Percentiles rank a stretch among this genome's conserved stretches.
Evolutionary conservation across 2,329 filamentous ascomycete genomes (phyloP).

Genomic region (Cytospora piceicola): DNA sequence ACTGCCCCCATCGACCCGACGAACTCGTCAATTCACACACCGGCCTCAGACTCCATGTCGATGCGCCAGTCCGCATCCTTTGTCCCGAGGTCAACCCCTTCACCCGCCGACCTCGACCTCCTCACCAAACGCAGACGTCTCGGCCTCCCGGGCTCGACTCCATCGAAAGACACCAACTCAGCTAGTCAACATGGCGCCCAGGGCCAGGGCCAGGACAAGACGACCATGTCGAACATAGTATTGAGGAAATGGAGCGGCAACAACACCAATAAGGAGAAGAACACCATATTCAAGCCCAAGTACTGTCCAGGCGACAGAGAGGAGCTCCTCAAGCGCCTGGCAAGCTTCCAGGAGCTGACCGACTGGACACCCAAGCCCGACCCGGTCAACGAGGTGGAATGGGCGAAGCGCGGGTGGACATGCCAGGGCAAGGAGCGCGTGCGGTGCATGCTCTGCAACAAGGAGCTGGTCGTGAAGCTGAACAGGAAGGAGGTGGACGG

Average conservation of each 20-base stretch:
- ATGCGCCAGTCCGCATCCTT: slow-evolving; percentile 33
- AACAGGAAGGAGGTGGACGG: slow-evolving; percentile 63
- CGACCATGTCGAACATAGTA: slow-evolving; percentile 47
- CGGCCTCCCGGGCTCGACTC: slow-evolving; percentile 47
- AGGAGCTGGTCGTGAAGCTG: slow-evolving; percentile 81
- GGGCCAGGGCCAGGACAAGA: slow-evolving; percentile 33
- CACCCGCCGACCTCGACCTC: slow-evolving; percentile 45
- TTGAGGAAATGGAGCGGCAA: slow-evolving; percentile 47
- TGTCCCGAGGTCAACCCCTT: slow-evolving; percentile 27
- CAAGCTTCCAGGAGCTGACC: slow-evolving; percentile 88
- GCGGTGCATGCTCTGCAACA: slow-evolving; percentile 81
- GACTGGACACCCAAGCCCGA: slow-evolving; percentile 94
- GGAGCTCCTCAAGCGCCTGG: slow-evolving; percentile 78
- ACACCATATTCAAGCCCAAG: slow-evolving; percentile 55
- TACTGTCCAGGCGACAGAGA: slow-evolving; percentile 87
- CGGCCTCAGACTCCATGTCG: slow-evolving; percentile 33
- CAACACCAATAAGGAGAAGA: slow-evolving; percentile 31
- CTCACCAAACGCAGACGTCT: slow-evolving; percentile 59
- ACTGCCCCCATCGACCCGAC: slow-evolving; percentile 25
- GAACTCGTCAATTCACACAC: slow-evolving; percentile 28
- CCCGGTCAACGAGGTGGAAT: slow-evolving; percentile 83
- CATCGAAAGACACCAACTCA: slow-evolving; percentile 37
- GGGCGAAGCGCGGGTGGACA: slow-evolving; percentile 92
- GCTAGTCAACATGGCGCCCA: slow-evolving; percentile 13
- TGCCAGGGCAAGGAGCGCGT: slow-evolving; percentile 85